These are phyloP conservation scores for Schoenoplectus tabernaemontani DNA, from an alignment of 202 grass and related monocot genomes.

Conservation along the genomic window DNA sequence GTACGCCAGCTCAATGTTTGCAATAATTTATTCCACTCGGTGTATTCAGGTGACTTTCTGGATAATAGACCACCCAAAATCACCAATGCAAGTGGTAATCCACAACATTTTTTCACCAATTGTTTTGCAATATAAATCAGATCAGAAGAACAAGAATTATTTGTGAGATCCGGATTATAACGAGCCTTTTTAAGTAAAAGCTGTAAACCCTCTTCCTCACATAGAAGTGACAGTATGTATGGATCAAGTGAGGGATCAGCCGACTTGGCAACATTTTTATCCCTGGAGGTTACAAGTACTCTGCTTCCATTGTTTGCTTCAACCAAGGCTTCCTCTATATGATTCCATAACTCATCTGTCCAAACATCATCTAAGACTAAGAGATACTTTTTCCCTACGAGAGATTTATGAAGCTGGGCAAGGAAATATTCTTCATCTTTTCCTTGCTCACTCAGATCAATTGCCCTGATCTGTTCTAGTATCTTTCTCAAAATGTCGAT, in stretches of 20 bases:
- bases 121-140: not conserved
- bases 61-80: conserved; percentile 6
- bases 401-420: not conserved
- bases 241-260: not conserved
- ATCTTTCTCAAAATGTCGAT: too few relatives aligned
- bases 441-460: not conserved
- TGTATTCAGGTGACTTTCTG: not conserved
- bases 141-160: not conserved
- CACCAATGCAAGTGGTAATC: conserved; percentile 8
- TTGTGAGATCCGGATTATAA: too few relatives aligned
- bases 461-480: not conserved
- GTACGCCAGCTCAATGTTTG: not conserved
- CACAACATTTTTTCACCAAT: not conserved
- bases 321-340: not conserved
- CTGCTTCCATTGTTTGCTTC: not conserved
- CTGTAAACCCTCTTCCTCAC: too few relatives aligned
- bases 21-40: not conserved
- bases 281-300: conserved; percentile 27
- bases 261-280: not conserved
- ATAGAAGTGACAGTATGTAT: not conserved
- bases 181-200: too few relatives aligned
- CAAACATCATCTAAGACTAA: conserved; percentile 31
- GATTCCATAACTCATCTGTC: not conserved
- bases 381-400: not conserved
- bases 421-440: not conserved